A percentile compares a stretch with the other conserved stretches of the same genome.
Evolutionary conservation across 1,284 basidiomycete species (phyloP).

Genomic region (Cryptococcus hybrid): DNA sequence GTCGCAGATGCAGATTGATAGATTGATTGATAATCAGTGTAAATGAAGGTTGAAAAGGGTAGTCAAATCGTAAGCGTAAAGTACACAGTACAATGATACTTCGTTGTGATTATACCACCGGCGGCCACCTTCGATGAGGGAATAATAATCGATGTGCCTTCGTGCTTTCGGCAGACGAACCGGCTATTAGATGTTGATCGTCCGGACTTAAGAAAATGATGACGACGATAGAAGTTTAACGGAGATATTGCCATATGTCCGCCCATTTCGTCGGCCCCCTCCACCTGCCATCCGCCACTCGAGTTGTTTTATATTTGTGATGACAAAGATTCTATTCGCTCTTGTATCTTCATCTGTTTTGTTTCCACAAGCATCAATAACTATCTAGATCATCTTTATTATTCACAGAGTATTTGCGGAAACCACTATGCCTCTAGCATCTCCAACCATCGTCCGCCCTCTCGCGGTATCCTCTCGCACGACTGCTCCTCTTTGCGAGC

Average conservation of each 20-base stretch:
- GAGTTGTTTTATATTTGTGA: not conserved
- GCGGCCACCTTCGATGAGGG: too few relatives aligned
- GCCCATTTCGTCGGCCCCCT: not conserved
- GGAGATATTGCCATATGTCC: not conserved
- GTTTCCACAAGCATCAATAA: too few relatives aligned
- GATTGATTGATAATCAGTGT: not conserved
- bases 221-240: not conserved
- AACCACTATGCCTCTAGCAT: conserved; percentile 4
- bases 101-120: too few relatives aligned
- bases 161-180: too few relatives aligned
- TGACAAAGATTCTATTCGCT: conserved; percentile 15
- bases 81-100: too few relatives aligned
- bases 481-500: not conserved
- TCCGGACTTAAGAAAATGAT: too few relatives aligned
- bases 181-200: too few relatives aligned
- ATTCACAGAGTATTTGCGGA: not conserved
- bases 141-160: too few relatives aligned
- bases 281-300: not conserved
- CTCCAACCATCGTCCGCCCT: conserved; percentile 17
- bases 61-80: too few relatives aligned
- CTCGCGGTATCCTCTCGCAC: conserved; percentile 28
- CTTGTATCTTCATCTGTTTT: not conserved
- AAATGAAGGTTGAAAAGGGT: too few relatives aligned
- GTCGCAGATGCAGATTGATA: too few relatives aligned
- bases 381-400: not conserved